Evolutionary conservation across 2,329 filamentous ascomycete species (phyloP), one percentile per base, ranked within the genome.

Genomic region (Xylariaceae sp.): DNA sequence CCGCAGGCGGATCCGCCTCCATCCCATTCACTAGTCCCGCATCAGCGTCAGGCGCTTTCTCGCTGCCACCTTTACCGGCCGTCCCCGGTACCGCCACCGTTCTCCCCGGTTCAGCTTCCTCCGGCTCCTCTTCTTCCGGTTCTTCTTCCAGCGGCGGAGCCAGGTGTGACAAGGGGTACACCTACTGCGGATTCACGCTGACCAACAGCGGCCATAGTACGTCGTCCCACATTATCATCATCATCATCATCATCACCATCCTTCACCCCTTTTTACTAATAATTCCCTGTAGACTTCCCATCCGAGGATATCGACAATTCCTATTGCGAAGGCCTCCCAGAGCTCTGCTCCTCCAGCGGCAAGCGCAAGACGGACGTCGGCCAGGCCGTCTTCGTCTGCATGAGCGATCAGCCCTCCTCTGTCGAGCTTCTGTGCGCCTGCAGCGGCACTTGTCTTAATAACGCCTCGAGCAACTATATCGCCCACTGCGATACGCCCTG

Each of bases 151-250:
- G 19, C 19, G 19, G 19, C 19, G 19, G 19, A 19, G 19, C 19
- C 3, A 66, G 64, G 35, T 70, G 67, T n/a, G 67, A 65, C 9
- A 68, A 69, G 46, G 67, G 67, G 3, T 70, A 65, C 53, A 70
- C 67, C 5, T 69, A 69, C 52, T 69, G 67, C 51, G 66, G 66
- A 2, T 69, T 65, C 47, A 67, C 67, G 63, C 60, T 69, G 40
- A 63, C 62, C 19, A 46, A 52, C 4, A 54, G 48, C 19, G 63
- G 62, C 2, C 67, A 70, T 29, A 65, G 67, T 69, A 62, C n/a
- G 66, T 60, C n/a, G 19, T 4, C 39, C 6, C n/a, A 41, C 19
- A 1, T 12, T 39, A 3, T 3, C 5, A 27, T 37, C 3, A 34
- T 35, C 37, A 27, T 3, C 11, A 44, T 5, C 2, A 26, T 44